Conservation (phyloP, 2,329 filamentous ascomycete genomes). For the Metarhizium album region DNA sequence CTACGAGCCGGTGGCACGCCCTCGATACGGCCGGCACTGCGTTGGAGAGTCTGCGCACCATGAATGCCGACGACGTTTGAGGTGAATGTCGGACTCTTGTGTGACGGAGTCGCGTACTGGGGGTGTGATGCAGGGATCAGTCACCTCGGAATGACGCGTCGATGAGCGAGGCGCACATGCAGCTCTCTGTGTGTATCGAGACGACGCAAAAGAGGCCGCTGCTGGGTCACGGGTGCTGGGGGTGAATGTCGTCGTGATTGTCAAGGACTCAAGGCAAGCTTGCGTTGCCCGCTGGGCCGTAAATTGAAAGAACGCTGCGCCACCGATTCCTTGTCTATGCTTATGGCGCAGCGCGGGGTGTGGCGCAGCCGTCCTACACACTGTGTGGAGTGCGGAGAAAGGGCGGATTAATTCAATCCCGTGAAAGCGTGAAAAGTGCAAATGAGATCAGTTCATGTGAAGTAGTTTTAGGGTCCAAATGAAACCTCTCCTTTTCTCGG, state of each 20-base stretch:
- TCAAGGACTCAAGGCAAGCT: neutral
- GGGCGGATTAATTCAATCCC: no score
- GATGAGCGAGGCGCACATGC: neutral
- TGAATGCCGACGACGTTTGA: neutral
- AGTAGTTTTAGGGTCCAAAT: no score
- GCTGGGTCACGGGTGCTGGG: neutral
- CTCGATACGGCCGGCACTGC: conserved; percentile 5
- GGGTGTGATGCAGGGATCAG: neutral
- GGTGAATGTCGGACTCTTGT: neutral
- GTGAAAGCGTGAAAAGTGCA: no score
- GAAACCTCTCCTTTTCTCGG: no score
- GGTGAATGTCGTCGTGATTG: neutral
- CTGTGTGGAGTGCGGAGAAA: no score
- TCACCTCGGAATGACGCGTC: neutral
- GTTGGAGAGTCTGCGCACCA: conserved; percentile 5
- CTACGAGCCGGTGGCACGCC: conserved; percentile 10
- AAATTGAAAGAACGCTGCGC: neutral
- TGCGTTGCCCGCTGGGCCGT: neutral
- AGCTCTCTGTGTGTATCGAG: neutral
- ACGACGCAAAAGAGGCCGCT: neutral
- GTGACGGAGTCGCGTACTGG: neutral
- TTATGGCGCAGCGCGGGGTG: no score
- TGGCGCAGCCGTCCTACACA: no score
- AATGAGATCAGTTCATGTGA: no score
- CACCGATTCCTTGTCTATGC: no score